These are phyloP conservation scores for Fusarium sacchari DNA, from an alignment of 2,329 filamentous ascomycete genomes.

Conservation along the genomic window DNA sequence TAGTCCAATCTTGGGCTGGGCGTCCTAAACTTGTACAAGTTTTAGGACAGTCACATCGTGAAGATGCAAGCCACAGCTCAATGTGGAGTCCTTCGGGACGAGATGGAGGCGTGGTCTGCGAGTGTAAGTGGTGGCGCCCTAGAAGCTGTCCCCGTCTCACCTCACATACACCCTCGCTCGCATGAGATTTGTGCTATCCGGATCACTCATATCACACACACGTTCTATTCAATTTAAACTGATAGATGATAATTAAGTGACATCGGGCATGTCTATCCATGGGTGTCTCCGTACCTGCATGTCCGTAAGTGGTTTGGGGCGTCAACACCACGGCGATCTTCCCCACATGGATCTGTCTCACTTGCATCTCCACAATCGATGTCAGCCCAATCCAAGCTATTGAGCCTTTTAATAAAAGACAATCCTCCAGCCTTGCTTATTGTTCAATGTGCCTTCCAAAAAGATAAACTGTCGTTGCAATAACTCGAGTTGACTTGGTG, in stretches of 20 bases:
- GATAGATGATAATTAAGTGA: neutral
- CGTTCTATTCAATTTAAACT: too few species aligned
- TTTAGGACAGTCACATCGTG: accelerated
- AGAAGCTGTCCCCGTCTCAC: too few species aligned
- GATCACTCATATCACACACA: accelerated
- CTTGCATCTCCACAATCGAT: neutral
- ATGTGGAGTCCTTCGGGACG: neutral
- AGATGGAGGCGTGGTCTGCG: neutral
- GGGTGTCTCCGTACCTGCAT: neutral
- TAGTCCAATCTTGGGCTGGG: neutral
- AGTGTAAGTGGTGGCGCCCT: too few species aligned
- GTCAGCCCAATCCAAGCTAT: neutral
- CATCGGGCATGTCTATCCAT: neutral
- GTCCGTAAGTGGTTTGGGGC: neutral
- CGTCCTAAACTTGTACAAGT: accelerated
- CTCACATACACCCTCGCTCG: too few species aligned
- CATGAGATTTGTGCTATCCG: neutral
- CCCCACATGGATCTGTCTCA: neutral
- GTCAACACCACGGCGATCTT: neutral
- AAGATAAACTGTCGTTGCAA: too few species aligned
- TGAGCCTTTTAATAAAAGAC: accelerated
- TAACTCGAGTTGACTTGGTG: too few species aligned
- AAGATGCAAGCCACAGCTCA: too few species aligned
- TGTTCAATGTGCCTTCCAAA: too few species aligned
- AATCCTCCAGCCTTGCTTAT: too few species aligned